Evolutionary conservation across 129 eudicot genomes (phyloP).

Genomic region (Deinandra increscens): DNA sequence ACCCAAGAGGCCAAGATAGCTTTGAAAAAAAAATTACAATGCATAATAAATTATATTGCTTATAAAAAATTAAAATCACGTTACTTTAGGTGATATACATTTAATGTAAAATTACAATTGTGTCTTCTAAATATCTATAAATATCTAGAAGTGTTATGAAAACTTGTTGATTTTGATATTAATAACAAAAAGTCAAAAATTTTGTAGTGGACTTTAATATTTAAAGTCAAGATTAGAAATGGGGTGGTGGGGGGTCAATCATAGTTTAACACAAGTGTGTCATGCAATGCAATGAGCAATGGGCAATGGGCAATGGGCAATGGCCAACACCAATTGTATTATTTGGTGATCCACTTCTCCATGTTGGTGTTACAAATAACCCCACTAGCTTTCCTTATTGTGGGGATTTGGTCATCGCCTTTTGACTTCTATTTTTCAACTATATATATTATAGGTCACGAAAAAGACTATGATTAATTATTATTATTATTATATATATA

Average conservation of each 20-base stretch:
- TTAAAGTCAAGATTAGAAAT: conserved; percentile 29
- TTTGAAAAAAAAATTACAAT: no score
- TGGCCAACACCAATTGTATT: conserved; percentile 33
- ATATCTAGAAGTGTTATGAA: no score
- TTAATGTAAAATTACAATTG: no score
- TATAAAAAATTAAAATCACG: no score
- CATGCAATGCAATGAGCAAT: conserved; percentile 31
- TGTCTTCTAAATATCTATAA: no score
- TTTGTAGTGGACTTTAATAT: conserved; percentile 30
- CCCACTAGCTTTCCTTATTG: conserved; percentile 13
- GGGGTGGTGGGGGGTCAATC: conserved; percentile 33
- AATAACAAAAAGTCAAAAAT: conserved; percentile 12
- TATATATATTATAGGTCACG: no score
- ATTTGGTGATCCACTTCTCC: conserved; percentile 43
- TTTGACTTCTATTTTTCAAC: conserved; percentile 27
- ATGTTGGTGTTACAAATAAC: conserved; percentile 24
- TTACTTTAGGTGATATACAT: no score
- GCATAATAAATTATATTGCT: no score
- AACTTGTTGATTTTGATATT: neutral
- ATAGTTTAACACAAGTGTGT: conserved; percentile 28
- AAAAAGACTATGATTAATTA: no score
- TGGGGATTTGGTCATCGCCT: conserved; percentile 30
- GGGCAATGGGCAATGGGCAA: conserved; percentile 34
- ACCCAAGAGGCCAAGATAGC: no score
- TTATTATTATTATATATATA: no score